Evolutionary conservation across 805 yeast species (phyloP), one percentile per base, ranked within the genome.

Genomic region (Hanseniaspora hatyaiensis): DNA sequence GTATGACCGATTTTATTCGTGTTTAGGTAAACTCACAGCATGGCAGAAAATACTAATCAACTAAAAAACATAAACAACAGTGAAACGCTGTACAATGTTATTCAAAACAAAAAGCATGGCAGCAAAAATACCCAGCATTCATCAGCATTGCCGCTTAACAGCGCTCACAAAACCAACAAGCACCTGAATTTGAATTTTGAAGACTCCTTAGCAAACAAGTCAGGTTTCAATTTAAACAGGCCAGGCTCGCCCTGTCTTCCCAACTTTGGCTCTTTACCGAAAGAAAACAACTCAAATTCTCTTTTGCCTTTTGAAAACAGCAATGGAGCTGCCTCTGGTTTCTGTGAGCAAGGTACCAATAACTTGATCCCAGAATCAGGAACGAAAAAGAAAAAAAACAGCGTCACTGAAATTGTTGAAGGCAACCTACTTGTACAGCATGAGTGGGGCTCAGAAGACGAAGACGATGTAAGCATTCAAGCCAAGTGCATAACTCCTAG

Each of bases 371-470:
- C n/a, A n/a, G n/a, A 26, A 6, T 8, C 29, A 26, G 29, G 29
- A 8, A 6, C 29, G 6, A 31, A 22, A n/a, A 37, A 45, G 8
- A 37, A 37, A 22, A 33, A 36, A 45, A 36, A 37, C 6, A 36
- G 38, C 19, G 8, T 31, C 16, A 45, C 41, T 2, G 49, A 45
- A 8, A 34, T 42, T 6, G 12, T 37, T 4, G 42, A 37, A 9
- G 49, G 42, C 4, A 45, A 45, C 31, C 16, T 43, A 6, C n/a
- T 42, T 3, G 47, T 42, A 4, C 39, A 33, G 13, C 47, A 42
- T 20, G 47, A 34, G 16, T 23, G 37, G 30, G 9, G 15, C 3
- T 23, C 30, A 3, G 47, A 42, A 8, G 47, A 42, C 19, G 47
- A 42, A 4, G 47, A 42, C n/a, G 44, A 40, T 8, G 9, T 11